Evolutionary conservation across 208 protist species (phyloP), one percentile per base, ranked within the genome.

Genomic region (Angomonas deanei): DNA sequence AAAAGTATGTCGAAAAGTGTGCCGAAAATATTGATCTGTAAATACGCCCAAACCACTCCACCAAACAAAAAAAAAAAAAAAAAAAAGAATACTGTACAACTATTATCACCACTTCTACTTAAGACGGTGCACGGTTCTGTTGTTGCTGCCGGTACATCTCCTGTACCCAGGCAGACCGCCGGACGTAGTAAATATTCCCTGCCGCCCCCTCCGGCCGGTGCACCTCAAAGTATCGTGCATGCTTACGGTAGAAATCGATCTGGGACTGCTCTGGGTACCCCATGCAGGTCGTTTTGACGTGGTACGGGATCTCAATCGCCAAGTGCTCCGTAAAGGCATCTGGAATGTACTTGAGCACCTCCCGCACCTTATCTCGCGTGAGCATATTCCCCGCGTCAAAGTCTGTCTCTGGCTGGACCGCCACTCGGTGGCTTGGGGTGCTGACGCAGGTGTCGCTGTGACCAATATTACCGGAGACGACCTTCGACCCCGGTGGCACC

Each of bases 201-300:
- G 4, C 13, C 0, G 15, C 6, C 21, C 48, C 31, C 30, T 80
- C 70, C 48, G 69, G 31, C 15, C 72, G 75, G 5, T 24, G 47
- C 0, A 88, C 66, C 4, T 91, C 84, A 66, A 88, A 91, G 66
- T 82, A 86, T 53, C 81, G 72, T 0, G 84, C 78, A 38, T 91
- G 69, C 21, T 68, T 70, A 49, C 74, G 42, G 49, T 88, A 84
- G 66, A 78, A 91, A 2, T 66, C 31, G 10, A 54, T 57, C 0
- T 80, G 70, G 24, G 70, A 72, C 26, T 64, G 17, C 6, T 1
- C 0, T 0, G 84, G 84, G 60, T 78, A 83, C 24, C 74, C 74
- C 78, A 91, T 88, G 68, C 72, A 88, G 5, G 62, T 61, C 60
- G 74, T 64, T 42, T 84, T 78, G 39, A 91, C 78, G 31, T 86